Conservation (phyloP, 108 stramenopile species). For the Cyclotella baltica region DNA sequence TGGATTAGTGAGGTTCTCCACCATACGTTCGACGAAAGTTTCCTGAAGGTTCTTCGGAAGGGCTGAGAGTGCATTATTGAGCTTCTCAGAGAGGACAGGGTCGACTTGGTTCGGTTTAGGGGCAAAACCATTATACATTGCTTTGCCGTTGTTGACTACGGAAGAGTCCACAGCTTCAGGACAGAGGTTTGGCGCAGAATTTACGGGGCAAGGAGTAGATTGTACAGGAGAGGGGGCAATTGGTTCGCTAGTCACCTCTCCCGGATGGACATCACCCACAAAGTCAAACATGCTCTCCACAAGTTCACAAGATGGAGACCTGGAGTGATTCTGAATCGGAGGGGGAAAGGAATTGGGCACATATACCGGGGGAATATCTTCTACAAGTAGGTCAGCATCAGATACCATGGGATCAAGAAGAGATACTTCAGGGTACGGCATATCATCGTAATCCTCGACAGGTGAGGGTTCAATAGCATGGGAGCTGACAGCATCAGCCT, state of each 20-base stretch:
- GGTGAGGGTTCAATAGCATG: constrained; percentile 31
- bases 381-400: constrained; percentile 54
- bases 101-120: constrained; percentile 23
- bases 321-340: neutral
- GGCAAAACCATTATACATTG: constrained; percentile 12
- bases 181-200: constrained; percentile 5
- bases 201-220: constrained; percentile 30
- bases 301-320: constrained; percentile 38
- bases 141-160: constrained; percentile 22
- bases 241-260: constrained; percentile 27
- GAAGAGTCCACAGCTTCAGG: constrained; percentile 39
- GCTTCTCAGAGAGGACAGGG: constrained; percentile 52
- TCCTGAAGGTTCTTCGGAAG: constrained; percentile 67
- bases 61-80: constrained; percentile 56
- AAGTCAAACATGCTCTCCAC: constrained; percentile 51
- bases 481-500: constrained; percentile 27
- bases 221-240: constrained; percentile 42
- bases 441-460: constrained; percentile 26
- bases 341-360: constrained; percentile 8
- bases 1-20: constrained; percentile 50
- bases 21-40: constrained; percentile 69
- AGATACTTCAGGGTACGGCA: constrained; percentile 19
- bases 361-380: constrained; percentile 33
- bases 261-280: constrained; percentile 38
- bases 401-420: constrained; percentile 53